Conservation (phyloP, 2,329 filamentous ascomycete genomes). For the Colletotrichum lupini region DNA sequence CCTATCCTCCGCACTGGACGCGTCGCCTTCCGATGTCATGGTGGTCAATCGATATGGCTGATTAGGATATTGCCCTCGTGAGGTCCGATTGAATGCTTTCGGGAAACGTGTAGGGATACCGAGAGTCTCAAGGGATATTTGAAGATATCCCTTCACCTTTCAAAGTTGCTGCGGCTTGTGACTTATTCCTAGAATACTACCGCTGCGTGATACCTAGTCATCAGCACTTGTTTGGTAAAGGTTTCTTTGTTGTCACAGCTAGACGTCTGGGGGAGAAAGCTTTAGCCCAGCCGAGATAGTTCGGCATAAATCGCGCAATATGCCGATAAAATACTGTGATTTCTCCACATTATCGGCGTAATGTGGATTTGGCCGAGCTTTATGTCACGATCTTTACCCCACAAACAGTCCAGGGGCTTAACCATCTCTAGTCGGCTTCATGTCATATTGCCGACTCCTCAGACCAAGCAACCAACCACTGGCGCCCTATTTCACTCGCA, state of each 20-base stretch:
- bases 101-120: conserved; percentile 3
- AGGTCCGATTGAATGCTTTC: neutral
- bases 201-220: neutral
- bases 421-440: neutral
- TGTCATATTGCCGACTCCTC: conserved; percentile 7
- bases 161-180: too few species aligned
- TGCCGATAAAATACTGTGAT: neutral
- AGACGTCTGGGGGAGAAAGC: neutral
- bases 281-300: neutral
- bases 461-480: neutral
- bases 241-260: conserved; percentile 6
- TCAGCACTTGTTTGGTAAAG: neutral
- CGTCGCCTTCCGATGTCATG: conserved; percentile 25
- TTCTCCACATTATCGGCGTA: conserved; percentile 8
- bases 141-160: neutral
- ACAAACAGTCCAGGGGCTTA: neutral
- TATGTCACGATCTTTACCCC: neutral
- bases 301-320: neutral
- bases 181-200: neutral
- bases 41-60: neutral
- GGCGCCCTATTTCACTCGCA: neutral
- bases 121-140: neutral
- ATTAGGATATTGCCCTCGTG: neutral
- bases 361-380: neutral
- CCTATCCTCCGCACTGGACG: conserved; percentile 24